Evolutionary conservation across 2,329 filamentous ascomycete species (phyloP).

Genomic region (Fusarium albidum): DNA sequence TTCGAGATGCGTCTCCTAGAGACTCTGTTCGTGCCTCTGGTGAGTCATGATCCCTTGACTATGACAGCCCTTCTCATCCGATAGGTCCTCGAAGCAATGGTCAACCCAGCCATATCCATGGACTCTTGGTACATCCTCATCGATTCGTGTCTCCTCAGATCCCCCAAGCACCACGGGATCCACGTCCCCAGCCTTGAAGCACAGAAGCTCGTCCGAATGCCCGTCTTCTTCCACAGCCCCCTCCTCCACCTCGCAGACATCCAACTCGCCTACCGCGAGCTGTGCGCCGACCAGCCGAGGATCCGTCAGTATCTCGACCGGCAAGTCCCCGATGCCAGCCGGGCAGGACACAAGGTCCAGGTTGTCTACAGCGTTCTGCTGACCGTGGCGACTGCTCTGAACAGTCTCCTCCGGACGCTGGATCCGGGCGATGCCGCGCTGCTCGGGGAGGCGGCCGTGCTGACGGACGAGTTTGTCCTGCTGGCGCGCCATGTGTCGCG

Average conservation of each 20-base stretch:
- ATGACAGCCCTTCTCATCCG: not conserved
- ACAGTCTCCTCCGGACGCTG: not conserved
- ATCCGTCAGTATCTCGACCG: not conserved
- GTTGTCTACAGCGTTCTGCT: not conserved
- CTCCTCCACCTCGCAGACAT: not conserved
- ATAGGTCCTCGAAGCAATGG: constrained; percentile 1
- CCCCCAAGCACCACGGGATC: not conserved
- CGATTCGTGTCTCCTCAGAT: not conserved
- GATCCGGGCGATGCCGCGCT: not conserved
- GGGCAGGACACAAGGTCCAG: not conserved
- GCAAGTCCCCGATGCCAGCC: not conserved
- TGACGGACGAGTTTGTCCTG: not conserved
- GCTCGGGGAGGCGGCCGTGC: not conserved
- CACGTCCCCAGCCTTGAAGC: not conserved
- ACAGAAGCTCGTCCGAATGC: not conserved
- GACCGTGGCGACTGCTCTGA: not conserved
- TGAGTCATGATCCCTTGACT: not conserved
- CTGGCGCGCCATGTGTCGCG: not conserved
- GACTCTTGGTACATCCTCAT: not conserved
- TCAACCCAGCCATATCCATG: constrained; percentile 1
- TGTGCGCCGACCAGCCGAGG: not conserved
- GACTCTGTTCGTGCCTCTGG: not conserved
- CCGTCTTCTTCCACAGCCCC: not conserved
- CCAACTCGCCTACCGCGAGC: not conserved
- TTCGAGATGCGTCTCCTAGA: constrained; percentile 8